Conservation (phyloP, 75 land plant species). For the Azolla pinnata region DNA sequence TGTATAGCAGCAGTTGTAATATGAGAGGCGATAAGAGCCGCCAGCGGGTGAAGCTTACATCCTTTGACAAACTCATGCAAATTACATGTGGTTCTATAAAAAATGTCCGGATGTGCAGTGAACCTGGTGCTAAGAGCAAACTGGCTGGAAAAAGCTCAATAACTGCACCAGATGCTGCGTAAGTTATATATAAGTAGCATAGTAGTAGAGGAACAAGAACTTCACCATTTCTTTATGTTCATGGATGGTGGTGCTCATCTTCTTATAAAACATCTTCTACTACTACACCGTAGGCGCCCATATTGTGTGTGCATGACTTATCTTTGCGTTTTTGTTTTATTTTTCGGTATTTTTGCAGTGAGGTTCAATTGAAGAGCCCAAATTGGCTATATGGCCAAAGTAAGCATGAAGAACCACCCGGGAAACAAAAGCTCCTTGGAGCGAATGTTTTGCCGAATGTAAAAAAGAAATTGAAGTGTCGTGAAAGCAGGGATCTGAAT, state of each 20-base stretch:
- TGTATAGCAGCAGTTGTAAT: neutral
- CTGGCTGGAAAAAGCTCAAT: constrained; percentile 38
- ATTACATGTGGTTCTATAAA: constrained; percentile 56
- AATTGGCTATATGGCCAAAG: constrained; percentile 94
- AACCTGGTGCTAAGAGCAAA: constrained; percentile 37
- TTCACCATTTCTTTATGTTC: neutral
- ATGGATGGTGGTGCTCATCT: too few species aligned
- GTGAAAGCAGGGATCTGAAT: constrained; percentile 21
- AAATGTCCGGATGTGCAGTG: constrained; percentile 69
- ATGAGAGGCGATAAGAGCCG: neutral
- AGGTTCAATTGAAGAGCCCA: constrained; percentile 86
- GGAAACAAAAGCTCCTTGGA: constrained; percentile 15
- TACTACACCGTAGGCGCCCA: too few species aligned
- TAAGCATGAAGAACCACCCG: constrained; percentile 48
- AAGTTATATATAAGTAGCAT: constrained; percentile 15
- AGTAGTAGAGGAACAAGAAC: neutral
- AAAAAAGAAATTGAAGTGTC: constrained; percentile 8
- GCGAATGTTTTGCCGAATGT: neutral
- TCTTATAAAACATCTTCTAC: too few species aligned
- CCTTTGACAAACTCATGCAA: constrained; percentile 75
- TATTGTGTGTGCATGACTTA: neutral
- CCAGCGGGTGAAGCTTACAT: constrained; percentile 54
- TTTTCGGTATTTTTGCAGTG: constrained; percentile 39
- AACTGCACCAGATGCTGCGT: constrained; percentile 96
- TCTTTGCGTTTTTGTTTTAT: neutral